Evolutionary conservation across 202 grass and related monocot species (phyloP), one percentile per base, ranked within the genome.

Genomic region (Panicum hallii): DNA sequence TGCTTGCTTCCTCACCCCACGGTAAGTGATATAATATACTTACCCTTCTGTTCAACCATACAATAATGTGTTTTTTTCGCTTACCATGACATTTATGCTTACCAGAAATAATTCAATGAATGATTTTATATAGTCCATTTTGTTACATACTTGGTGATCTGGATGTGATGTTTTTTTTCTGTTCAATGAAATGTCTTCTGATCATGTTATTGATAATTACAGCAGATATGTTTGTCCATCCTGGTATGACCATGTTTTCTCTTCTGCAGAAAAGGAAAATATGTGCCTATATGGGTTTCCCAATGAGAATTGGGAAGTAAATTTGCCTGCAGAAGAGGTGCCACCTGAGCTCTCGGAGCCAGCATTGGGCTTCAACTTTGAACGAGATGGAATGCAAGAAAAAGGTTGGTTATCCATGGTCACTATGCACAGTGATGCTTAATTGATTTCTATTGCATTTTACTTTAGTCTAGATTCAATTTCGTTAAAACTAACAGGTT

Each of bases 331-430:
- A 72, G 97, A 99, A 85, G 93, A 99, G 87, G 97, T 96, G 72
- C 97, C 97, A 41, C 97, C 97, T 52, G 97, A 96, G 83, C 89
- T 99, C 50, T 93, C 97, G 70, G 97, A 99, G 80, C 97, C 97
- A 70, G 97, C 91, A 63, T 81, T 94, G 73, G 97, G 97, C 76
- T 96, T 99, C 78, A 99, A 99, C 86, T 99, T 99, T 67, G 97
- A 91, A 48, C 91, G 97, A 88, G 91, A 99, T 77, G 97, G 97
- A 82, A 99, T 99, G 90, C 93, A 92, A 84, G 97, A 99, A 82
- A 99, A 96, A 77, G 93, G 96, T 82, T 99, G 97, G 97, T 65
- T 99, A 30, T 92, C 93, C 20, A 92, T 99, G 91, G 93, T 99
- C 50, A 93, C 97, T 47, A 93, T 95, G 30, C 97, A 99, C 83